Percentiles rank a stretch among this genome's conserved stretches.
phyloP scores from a whole-genome alignment of 331 rosid genomes.

The Malus hybrid region DNA sequence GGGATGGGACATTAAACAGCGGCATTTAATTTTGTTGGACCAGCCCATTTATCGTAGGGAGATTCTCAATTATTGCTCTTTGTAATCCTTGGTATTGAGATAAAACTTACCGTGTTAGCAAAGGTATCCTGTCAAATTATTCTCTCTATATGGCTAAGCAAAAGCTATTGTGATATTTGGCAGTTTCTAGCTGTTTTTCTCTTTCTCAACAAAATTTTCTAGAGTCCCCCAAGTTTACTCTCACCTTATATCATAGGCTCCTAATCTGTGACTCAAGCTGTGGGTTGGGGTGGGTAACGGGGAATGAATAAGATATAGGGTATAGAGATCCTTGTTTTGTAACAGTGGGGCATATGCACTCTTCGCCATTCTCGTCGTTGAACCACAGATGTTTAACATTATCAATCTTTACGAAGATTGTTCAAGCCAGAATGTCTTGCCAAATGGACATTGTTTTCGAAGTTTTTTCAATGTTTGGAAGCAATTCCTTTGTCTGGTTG shows the following conservation, averaged over 20 bases:
- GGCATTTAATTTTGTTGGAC: neutral
- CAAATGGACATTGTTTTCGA: neutral
- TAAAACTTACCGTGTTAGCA: neutral
- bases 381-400: neutral
- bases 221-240: neutral
- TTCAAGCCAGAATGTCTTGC: neutral
- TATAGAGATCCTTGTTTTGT: neutral
- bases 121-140: neutral
- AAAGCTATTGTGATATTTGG: neutral
- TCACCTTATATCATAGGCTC: neutral
- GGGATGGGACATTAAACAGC: neutral
- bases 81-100: neutral
- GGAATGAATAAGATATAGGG: neutral
- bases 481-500: neutral
- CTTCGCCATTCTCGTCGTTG: too few species aligned
- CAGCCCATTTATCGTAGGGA: neutral
- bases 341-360: neutral
- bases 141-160: neutral
- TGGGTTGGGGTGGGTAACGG: neutral
- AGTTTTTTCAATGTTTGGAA: neutral
- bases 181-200: neutral
- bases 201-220: neutral
- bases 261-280: neutral
- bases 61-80: neutral
- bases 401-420: neutral